Conservation (phyloP, 2,329 filamentous ascomycete genomes). For the Phaeosphaeria sp. region DNA sequence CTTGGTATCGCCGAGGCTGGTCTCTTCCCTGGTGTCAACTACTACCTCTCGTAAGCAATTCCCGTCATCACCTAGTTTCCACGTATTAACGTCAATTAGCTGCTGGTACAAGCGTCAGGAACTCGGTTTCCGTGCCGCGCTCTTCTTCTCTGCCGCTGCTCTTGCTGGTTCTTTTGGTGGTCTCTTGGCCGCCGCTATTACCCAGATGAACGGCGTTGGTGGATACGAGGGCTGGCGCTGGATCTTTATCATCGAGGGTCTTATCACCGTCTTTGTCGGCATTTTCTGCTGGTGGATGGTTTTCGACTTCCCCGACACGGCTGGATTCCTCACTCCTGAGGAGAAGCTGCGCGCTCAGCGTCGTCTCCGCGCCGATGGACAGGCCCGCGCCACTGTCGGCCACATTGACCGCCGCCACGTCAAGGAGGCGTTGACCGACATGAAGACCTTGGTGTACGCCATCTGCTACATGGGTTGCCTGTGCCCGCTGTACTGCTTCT, state of each 20-base stretch:
- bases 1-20: slow-evolving; percentile 49
- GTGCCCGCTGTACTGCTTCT: slow-evolving; percentile 49
- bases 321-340: slow-evolving; percentile 61
- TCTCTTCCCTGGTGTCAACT: slow-evolving; percentile 53
- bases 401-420: slow-evolving; percentile 46
- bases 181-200: slow-evolving; percentile 64
- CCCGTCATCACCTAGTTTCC: neutral
- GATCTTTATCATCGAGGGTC: slow-evolving; percentile 44
- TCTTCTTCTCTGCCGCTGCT: slow-evolving; percentile 67
- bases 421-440: slow-evolving; percentile 55
- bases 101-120: slow-evolving; percentile 64
- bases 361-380: slow-evolving; percentile 72
- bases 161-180: slow-evolving; percentile 68
- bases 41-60: slow-evolving; percentile 61
- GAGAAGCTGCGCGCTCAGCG: slow-evolving; percentile 65
- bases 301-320: slow-evolving; percentile 68
- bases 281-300: slow-evolving; percentile 62
- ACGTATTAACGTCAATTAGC: slow-evolving; percentile 20
- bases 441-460: slow-evolving; percentile 60
- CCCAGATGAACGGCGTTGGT: slow-evolving; percentile 65
- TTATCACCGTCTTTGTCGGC: slow-evolving; percentile 47
- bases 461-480: slow-evolving; percentile 70
- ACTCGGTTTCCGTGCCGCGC: slow-evolving; percentile 60
- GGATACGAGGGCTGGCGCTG: slow-evolving; percentile 49
- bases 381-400: slow-evolving; percentile 67